Base-by-base conservation (phyloP, 2,329 filamentous ascomycete species). In the Trichoderma semiorbis region DNA sequence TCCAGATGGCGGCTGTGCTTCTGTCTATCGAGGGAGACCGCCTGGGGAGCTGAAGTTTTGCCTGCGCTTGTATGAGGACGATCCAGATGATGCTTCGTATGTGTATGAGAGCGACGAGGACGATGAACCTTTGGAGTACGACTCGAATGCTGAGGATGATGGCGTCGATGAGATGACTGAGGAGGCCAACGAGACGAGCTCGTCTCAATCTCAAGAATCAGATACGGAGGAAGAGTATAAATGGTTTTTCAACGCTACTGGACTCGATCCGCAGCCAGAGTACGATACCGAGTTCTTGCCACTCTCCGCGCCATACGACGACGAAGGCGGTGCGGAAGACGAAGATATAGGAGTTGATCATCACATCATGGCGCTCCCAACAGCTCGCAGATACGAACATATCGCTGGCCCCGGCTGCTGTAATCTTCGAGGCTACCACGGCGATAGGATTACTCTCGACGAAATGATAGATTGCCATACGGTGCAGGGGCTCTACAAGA, bases 381-480 rank as follows among this genome's bases (percentile, higher is more conserved):
- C 65, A n/a, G 55, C 53, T 11, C 65, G 65, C 53, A 69, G 57
- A 43, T 66, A 72, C 5, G 78, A 78, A 47, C 78, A 79, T 26
- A 72, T 79, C 5, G 58, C 77, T 1, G 78, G 75, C 1, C 73
- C 72, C 3, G 26, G 72, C 2, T 79, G 78, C 43, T 28, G 32
- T 4, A 50, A 71, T 11, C 21, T 5, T 0, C 39, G 32, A 2
- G 76, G 71, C 1, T 79, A 78, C 12, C 73, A 72, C 12, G 78
- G 78, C 2, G 53, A 76, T 8, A 36, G 21, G 7, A 78, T 79
- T 8, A 75, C 77, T 0, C 68, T 60, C 3, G 72, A 78, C 12
- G 77, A 75, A 2, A 77, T 79, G 74, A 72, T 72, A n/a, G 74
- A 73, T 14, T 79, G 78, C n/a, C 75, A 72, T 7, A 77, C 74